Evolutionary conservation across 305 asterid species (phyloP).

Genomic region (Fraxinus angustifolia): DNA sequence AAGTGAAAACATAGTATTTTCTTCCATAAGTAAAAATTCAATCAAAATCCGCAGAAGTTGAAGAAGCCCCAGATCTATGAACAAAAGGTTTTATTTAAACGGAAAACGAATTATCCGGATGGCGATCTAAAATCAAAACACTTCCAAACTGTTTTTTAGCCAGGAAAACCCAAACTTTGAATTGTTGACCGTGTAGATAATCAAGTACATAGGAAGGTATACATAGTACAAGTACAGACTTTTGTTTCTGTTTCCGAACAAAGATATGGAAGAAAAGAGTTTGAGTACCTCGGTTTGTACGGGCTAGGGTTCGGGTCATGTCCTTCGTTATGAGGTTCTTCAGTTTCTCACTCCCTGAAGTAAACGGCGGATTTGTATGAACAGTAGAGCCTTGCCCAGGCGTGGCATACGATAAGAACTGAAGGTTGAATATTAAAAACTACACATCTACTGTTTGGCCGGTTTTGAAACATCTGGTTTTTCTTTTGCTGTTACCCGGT

Average conservation of each 20-base stretch:
- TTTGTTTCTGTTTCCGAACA: conserved; percentile 15
- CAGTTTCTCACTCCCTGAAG: background rate
- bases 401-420: background rate
- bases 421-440: background rate
- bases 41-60: background rate
- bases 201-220: background rate
- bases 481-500: background rate
- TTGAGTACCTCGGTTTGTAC: conserved; percentile 29
- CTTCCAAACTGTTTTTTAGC: background rate
- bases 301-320: conserved; percentile 27
- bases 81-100: background rate
- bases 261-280: background rate
- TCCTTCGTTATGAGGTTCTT: conserved; percentile 15
- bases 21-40: background rate
- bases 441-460: background rate
- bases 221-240: background rate
- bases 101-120: background rate
- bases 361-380: background rate
- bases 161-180: background rate
- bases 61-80: background rate
- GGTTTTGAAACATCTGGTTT: background rate
- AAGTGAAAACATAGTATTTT: background rate
- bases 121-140: conserved; percentile 20
- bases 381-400: background rate
- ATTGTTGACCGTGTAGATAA: background rate